A percentile compares a stretch with the other conserved stretches of the same genome.
These are phyloP conservation scores for Trichopus zeylanicus DNA, from an alignment of 116 monocot species.

Conservation along the genomic window DNA sequence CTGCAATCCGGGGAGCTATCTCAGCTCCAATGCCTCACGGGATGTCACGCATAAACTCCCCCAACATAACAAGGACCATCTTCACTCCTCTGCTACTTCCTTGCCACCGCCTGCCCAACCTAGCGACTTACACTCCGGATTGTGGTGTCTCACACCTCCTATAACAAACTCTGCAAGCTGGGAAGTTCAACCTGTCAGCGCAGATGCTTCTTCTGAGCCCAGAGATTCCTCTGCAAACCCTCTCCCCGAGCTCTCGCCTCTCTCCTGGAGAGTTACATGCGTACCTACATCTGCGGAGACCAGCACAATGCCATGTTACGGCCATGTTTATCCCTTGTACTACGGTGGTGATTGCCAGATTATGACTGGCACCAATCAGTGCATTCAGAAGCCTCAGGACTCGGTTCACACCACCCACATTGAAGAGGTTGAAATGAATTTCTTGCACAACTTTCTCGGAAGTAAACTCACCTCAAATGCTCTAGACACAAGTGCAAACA, in stretches of 20 bases:
- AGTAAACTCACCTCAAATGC: background rate
- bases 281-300: background rate
- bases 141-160: conserved; percentile 2
- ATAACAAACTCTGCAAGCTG: background rate
- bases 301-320: conserved; percentile 7
- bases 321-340: conserved; percentile 28
- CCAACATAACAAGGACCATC: conserved; percentile 7
- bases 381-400: conserved; percentile 2
- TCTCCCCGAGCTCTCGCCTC: background rate
- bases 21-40: conserved; percentile 27
- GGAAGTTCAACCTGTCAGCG: background rate
- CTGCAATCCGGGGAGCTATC: conserved; percentile 58
- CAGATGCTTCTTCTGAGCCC: conserved; percentile 3
- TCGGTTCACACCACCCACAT: background rate
- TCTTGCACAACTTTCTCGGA: conserved; percentile 13
- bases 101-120: conserved; percentile 8
- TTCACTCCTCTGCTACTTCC: background rate
- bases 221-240: background rate
- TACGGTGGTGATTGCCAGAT: conserved; percentile 13
- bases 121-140: conserved; percentile 3
- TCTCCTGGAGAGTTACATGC: background rate
- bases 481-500: conserved; percentile 1
- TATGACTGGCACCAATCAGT: background rate
- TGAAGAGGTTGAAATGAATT: conserved; percentile 4
- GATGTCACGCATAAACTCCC: conserved; percentile 11